Evolutionary conservation across 2,329 filamentous ascomycete species (phyloP).

Genomic region (Pseudogymnoascus sp.): DNA sequence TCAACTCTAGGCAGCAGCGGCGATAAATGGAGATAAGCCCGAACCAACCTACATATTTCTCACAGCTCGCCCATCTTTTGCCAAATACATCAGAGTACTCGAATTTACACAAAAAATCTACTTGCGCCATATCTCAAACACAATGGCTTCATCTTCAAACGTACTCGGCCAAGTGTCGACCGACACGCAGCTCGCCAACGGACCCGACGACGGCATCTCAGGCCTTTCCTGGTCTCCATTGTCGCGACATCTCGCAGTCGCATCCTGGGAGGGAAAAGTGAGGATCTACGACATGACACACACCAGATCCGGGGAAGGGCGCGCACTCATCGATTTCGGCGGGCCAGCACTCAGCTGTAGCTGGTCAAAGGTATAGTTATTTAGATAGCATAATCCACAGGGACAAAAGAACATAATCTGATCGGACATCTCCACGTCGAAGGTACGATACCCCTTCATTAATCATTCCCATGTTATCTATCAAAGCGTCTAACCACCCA

Average conservation of each 20-base stretch:
- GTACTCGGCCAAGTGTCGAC: slow-evolving; percentile 86
- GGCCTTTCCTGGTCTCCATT: slow-evolving; percentile 75
- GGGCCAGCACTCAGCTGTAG: slow-evolving; percentile 76
- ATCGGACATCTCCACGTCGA: slow-evolving; percentile 5
- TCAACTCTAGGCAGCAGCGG: background rate
- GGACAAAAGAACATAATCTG: slow-evolving; percentile 3
- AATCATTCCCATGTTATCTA: slow-evolving; percentile 12
- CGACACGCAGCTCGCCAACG: slow-evolving; percentile 70
- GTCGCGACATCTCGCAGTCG: slow-evolving; percentile 75
- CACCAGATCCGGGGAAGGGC: slow-evolving; percentile 70
- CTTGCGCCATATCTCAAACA: background rate
- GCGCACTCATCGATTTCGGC: slow-evolving; percentile 78
- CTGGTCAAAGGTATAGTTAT: slow-evolving; percentile 70
- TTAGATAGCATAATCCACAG: slow-evolving; percentile 1
- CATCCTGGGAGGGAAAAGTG: slow-evolving; percentile 97
- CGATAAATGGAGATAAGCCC: slow-evolving; percentile 3
- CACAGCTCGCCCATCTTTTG: background rate
- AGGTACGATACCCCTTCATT: background rate
- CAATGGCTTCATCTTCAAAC: slow-evolving; percentile 35
- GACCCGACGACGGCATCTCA: slow-evolving; percentile 87
- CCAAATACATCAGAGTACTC: background rate
- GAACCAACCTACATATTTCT: background rate
- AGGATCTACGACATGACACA: slow-evolving; percentile 87
- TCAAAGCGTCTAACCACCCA: background rate
- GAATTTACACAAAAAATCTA: background rate